phyloP scores from a whole-genome alignment of 306 rosid species.

The Erythrophleum fordii region DNA sequence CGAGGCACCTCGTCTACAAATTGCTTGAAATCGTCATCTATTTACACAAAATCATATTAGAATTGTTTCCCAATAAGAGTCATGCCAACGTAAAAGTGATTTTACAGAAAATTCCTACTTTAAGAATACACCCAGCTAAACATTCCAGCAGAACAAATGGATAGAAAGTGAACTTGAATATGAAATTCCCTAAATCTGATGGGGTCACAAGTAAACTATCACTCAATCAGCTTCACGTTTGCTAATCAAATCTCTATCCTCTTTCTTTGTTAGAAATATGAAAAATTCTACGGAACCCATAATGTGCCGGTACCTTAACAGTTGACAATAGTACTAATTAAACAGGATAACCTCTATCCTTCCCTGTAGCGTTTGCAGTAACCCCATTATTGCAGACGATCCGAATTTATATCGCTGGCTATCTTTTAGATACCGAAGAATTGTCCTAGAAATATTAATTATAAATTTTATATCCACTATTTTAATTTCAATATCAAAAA shows the following conservation, averaged over 20 bases:
- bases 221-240: not conserved
- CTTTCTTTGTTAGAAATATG: not conserved
- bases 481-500: not conserved
- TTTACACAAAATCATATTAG: not conserved
- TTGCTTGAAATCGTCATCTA: slow-evolving; percentile 95
- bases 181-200: not conserved
- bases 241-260: not conserved
- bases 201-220: not conserved
- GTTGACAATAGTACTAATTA: not conserved
- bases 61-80: not conserved
- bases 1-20: slow-evolving; percentile 65
- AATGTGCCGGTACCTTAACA: not conserved
- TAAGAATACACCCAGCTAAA: not conserved
- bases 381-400: too few species aligned
- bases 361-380: too few species aligned
- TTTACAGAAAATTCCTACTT: not conserved
- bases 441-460: not conserved
- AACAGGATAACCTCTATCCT: too few species aligned
- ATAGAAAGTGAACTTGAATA: not conserved
- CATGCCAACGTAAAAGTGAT: not conserved
- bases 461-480: too few species aligned
- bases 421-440: not conserved
- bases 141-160: not conserved
- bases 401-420: not conserved
- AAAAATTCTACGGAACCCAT: not conserved